Evolutionary conservation across 176 grass and related monocot species (phyloP), one percentile per base, ranked within the genome.

Genomic region (Typha latifolia): DNA sequence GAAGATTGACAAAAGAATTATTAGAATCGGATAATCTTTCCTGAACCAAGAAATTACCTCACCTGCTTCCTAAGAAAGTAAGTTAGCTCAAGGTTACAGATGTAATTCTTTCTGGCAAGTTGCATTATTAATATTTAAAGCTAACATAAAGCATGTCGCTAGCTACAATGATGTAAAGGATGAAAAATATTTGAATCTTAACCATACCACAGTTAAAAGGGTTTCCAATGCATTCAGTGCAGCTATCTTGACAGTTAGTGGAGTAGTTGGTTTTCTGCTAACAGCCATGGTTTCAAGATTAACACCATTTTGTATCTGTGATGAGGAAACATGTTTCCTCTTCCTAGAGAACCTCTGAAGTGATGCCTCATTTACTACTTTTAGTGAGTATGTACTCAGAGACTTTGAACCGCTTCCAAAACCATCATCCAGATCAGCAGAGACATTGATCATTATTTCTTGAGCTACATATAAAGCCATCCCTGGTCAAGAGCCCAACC

Each of bases 141-240:
- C 20, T 29, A 67, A 67, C 34, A 37, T 37, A 73, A 56, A 70
- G 15, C 32, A 1, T 61, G 19, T 10, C 32, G 15, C 12, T 13
- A 18, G 27, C 69, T 2, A 62, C 10, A 72, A 24, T 2, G 12
- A 48, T 6, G 16, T 62, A 31, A 37, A 4, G 63, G 13, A 32
- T 6, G 16, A 65, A 15, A 31, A 62, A 61, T 48, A 21, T 55
- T 48, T 66, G 59, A 50, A 67, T 82, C 70, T 76, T 32, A 26
- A 61, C 51, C 75, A 71, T 86, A 96, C 93, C 80, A 83, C 80
- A 78, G 74, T 89, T 43, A 96, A 74, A 68, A 96, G 88, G 82
- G 82, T 74, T 82, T 82, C 88, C 75, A 97, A 72, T 75, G 88
- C 80, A 78, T 88, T 69, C 12, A 96, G 63, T 47, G 88, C 88